A percentile compares a stretch with the other conserved stretches of the same genome.
These are phyloP conservation scores for Tubosaeta sp. DNA, from an alignment of 768 basidiomycete species.

Conservation along the genomic window DNA sequence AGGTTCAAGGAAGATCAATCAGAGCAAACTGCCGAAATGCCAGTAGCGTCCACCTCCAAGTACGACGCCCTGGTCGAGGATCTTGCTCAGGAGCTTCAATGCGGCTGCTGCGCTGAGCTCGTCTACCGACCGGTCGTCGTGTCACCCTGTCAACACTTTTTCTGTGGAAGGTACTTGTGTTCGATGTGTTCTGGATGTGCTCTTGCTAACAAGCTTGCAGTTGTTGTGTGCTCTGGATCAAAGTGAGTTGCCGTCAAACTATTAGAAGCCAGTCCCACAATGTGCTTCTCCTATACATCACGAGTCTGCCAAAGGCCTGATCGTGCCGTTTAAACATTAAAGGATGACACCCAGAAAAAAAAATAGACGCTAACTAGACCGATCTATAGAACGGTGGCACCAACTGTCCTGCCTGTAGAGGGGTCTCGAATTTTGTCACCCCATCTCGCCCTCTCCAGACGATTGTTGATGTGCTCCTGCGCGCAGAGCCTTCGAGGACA, in stretches of 20 bases:
- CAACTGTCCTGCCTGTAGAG: constrained; percentile 79
- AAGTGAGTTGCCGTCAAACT: constrained; percentile 48
- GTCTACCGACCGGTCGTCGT: constrained; percentile 81
- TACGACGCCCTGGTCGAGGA: constrained; percentile 47
- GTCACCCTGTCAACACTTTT: constrained; percentile 84
- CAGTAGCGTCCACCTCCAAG: constrained; percentile 19
- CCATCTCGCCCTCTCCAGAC: constrained; percentile 72
- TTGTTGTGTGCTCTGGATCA: constrained; percentile 80
- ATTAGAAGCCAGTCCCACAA: constrained; percentile 1
- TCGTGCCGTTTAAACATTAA: not conserved
- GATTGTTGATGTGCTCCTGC: constrained; percentile 67
- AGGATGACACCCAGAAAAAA: not conserved
- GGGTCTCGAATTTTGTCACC: constrained; percentile 59
- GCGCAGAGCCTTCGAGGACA: constrained; percentile 62
- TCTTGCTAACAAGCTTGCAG: constrained; percentile 50
- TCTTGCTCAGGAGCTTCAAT: constrained; percentile 72
- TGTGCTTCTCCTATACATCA: not conserved
- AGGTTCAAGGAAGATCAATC: constrained; percentile 49
- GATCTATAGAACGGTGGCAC: constrained; percentile 71
- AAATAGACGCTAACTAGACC: constrained; percentile 9
- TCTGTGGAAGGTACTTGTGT: constrained; percentile 72
- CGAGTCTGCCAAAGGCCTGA: not conserved
- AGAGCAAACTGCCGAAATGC: constrained; percentile 12
- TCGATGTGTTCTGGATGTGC: not conserved
- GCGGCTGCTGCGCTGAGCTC: constrained; percentile 80